Evolutionary conservation across 805 yeast genomes (phyloP), one percentile per base, ranked within the genome.

Genomic region (Wickerhamomyces bovis): DNA sequence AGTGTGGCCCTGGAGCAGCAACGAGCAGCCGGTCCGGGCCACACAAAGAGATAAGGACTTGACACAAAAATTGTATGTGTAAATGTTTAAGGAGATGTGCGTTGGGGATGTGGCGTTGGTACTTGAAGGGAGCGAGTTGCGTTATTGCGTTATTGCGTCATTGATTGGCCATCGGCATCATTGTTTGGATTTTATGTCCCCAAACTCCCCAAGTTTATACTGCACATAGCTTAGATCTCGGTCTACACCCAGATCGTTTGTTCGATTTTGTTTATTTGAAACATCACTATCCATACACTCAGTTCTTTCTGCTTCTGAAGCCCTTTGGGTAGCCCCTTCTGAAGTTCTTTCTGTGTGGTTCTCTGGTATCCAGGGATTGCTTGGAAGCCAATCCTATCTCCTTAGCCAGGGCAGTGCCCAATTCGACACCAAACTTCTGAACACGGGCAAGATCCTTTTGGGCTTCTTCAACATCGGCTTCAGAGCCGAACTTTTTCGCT

Each of bases 341-440:
- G 11, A 19, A 19, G n/a, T 36, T 46, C 16, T 42, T 23, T 42
- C 43, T 54, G 31, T 41, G 47, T 18, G 42, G 42, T 10, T 40
- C 42, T 15, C 46, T 46, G 16, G 43, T 49, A 12, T 23, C 45
- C 11, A 53, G 39, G 1, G 46, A 50, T 23, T 49, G 50, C 26
- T 54, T 47, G 12, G 50, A 39, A 15, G 44, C 78, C 39, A 78
- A 59, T 0, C 89, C 89, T 41, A 85, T 70, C 58, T 84, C 89
- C 52, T 68, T 70, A 33, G 89, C 89, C 53, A 85, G 65, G 10
- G 82, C 76, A 38, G 85, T 80, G 47, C 81, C 81, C 31, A 73
- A 62, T 51, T 81, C 84, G 43, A 88, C 78, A 25, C 97, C 98
- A 61, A 89, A 90, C 69, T 87, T 89, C 62, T 83, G 83, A 52